Evolutionary conservation across 179 eudicot species (phyloP).

Genomic region (Drosera spatulata): DNA sequence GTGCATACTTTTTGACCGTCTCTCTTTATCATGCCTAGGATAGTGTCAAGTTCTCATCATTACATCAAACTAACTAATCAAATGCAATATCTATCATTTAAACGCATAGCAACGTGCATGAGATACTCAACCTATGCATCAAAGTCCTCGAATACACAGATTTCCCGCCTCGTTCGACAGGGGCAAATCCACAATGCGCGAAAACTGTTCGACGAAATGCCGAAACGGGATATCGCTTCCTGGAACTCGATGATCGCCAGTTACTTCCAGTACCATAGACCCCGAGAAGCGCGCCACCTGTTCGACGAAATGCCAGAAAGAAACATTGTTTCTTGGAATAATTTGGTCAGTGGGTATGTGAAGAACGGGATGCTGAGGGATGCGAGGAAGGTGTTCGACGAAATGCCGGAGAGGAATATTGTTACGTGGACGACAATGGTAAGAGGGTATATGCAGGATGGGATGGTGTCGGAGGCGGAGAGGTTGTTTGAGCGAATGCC

Average conservation of each 20-base stretch:
- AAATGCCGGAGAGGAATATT: constrained; percentile 31
- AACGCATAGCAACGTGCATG: no score
- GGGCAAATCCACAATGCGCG: constrained; percentile 17
- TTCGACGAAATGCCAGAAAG: constrained; percentile 28
- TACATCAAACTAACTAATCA: no score
- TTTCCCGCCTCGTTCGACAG: no score
- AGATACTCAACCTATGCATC: no score
- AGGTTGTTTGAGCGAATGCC: constrained; percentile 24
- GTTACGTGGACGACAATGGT: constrained; percentile 33
- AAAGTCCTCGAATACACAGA: no score
- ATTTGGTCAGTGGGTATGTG: constrained; percentile 26
- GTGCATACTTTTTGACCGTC: no score
- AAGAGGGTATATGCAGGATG: constrained; percentile 18
- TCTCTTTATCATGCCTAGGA: no score
- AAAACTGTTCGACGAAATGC: constrained; percentile 44
- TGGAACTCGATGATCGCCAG: constrained; percentile 57
- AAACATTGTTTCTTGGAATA: constrained; percentile 35
- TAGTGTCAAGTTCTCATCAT: no score
- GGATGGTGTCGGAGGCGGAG: constrained; percentile 21
- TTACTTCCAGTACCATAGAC: constrained; percentile 49
- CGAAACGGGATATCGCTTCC: constrained; percentile 52
- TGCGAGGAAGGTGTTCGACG: constrained; percentile 29
- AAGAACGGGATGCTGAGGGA: constrained; percentile 10
- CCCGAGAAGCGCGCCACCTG: constrained; percentile 27
- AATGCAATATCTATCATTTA: no score